phyloP scores from a whole-genome alignment of 192 early-diverging fungal genomes.

The Kappamyces sp. region DNA sequence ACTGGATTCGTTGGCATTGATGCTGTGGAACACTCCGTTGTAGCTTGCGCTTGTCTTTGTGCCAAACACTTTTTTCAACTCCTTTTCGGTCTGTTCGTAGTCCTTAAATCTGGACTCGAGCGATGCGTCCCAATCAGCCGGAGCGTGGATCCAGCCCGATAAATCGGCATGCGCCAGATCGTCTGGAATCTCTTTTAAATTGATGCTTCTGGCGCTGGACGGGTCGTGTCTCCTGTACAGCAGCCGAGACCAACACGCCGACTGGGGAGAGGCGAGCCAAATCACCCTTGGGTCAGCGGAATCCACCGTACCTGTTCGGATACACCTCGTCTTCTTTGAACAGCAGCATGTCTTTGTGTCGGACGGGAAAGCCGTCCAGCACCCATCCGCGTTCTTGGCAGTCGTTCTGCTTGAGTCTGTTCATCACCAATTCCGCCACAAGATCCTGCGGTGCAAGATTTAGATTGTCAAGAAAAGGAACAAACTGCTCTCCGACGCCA shows the following conservation, averaged over 20 bases:
- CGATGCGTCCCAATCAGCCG: slow-evolving; percentile 22
- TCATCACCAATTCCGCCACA: slow-evolving; percentile 27
- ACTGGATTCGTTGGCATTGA: slow-evolving; percentile 19
- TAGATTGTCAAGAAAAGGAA: neutral
- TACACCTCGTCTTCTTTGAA: slow-evolving; percentile 29
- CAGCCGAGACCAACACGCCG: slow-evolving; percentile 31
- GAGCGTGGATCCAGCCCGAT: slow-evolving; percentile 9
- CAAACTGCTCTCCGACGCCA: neutral
- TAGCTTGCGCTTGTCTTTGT: slow-evolving; percentile 8
- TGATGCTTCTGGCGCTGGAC: slow-evolving; percentile 17
- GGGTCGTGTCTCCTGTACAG: slow-evolving; percentile 24
- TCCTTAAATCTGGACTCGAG: slow-evolving; percentile 23
- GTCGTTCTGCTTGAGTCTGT: slow-evolving; percentile 30
- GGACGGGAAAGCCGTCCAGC: slow-evolving; percentile 44
- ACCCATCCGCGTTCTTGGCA: slow-evolving; percentile 44
- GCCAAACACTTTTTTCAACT: slow-evolving; percentile 26
- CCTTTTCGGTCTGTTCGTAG: slow-evolving; percentile 12
- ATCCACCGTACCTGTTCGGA: slow-evolving; percentile 35
- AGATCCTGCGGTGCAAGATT: slow-evolving; percentile 26
- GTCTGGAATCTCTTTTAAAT: slow-evolving; percentile 18
- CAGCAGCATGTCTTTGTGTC: slow-evolving; percentile 23
- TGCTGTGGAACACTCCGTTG: slow-evolving; percentile 39
- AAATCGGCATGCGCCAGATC: slow-evolving; percentile 10
- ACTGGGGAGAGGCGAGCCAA: slow-evolving; percentile 25
- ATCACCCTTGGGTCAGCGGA: slow-evolving; percentile 25